Percentiles rank a stretch among this genome's conserved stretches.
phyloP scores from a whole-genome alignment of 2,329 filamentous ascomycete species.

The Calonectria fujianensis region DNA sequence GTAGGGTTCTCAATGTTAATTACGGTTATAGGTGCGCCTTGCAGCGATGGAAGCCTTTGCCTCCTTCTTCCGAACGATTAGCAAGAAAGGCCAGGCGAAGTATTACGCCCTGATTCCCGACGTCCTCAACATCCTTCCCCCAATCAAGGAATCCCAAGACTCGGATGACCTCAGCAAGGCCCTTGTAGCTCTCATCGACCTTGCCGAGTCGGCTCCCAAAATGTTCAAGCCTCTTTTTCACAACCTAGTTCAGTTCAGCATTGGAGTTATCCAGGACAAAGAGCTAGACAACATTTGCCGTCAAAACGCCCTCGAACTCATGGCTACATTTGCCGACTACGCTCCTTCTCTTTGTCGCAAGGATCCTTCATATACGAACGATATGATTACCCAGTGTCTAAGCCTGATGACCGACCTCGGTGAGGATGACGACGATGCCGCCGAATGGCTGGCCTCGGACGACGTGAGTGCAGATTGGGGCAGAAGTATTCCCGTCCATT shows the following conservation, averaged over 20 bases:
- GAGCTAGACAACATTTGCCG: constrained; percentile 92
- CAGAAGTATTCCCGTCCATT: background rate
- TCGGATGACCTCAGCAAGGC: constrained; percentile 94
- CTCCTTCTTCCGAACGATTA: constrained; percentile 93
- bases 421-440: constrained; percentile 93
- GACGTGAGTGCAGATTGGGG: constrained; percentile 76
- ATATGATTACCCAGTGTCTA: constrained; percentile 99
- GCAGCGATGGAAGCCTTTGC: constrained; percentile 98
- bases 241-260: constrained; percentile 92
- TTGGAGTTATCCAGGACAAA: constrained; percentile 96
- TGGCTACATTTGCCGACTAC: constrained; percentile 98
- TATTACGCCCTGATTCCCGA: constrained; percentile 92
- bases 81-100: constrained; percentile 90
- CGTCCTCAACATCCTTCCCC: constrained; percentile 94
- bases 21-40: constrained; percentile 81
- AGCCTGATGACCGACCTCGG: constrained; percentile 99
- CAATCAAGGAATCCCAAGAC: constrained; percentile 92
- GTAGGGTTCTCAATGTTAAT: constrained; percentile 42
- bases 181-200: constrained; percentile 91
- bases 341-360: constrained; percentile 96
- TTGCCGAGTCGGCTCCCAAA: constrained; percentile 94
- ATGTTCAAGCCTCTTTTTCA: constrained; percentile 99
- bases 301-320: constrained; percentile 96
- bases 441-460: constrained; percentile 94
- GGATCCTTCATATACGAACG: constrained; percentile 90